These are phyloP conservation scores for Nakazawaea wyomingensis DNA, from an alignment of 805 yeast genomes.

Conservation along the genomic window DNA sequence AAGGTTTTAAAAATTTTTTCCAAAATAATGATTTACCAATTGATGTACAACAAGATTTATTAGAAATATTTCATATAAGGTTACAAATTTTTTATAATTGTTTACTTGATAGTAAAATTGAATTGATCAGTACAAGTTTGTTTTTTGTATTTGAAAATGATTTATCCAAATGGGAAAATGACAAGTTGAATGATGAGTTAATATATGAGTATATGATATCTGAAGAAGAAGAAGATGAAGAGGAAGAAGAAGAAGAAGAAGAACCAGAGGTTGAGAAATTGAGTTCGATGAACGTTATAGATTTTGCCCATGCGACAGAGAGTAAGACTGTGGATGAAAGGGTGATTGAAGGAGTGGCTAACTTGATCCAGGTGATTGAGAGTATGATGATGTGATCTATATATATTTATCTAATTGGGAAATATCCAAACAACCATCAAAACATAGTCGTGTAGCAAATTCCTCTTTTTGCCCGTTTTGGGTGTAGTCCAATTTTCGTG, in stretches of 20 bases:
- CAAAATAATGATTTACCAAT: constrained; percentile 27
- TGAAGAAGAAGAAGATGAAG: constrained; percentile 26
- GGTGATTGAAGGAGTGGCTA: constrained; percentile 63
- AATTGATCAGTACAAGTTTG: constrained; percentile 69
- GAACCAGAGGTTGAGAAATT: constrained; percentile 28
- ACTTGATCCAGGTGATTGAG: constrained; percentile 33
- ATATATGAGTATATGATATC: constrained; percentile 20
- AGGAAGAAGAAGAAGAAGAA: constrained; percentile 27
- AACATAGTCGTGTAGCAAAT: no score
- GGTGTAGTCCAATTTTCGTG: no score
- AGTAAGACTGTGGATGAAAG: constrained; percentile 63
- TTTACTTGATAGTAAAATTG: constrained; percentile 52
- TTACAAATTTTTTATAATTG: constrained; percentile 64
- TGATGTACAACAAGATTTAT: constrained; percentile 31
- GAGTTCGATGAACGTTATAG: constrained; percentile 67
- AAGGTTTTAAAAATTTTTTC: constrained; percentile 44
- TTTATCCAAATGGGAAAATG: constrained; percentile 41
- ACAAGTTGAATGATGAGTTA: constrained; percentile 34
- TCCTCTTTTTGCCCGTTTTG: no score
- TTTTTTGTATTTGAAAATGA: constrained; percentile 74
- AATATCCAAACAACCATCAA: neutral
- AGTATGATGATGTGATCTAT: neutral
- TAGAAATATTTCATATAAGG: constrained; percentile 47
- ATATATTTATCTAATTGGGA: neutral
- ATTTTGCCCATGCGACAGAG: constrained; percentile 81